A percentile compares a stretch with the other conserved stretches of the same genome.
Evolutionary conservation across 768 basidiomycete genomes (phyloP).

Genomic region (Russula brevipes): DNA sequence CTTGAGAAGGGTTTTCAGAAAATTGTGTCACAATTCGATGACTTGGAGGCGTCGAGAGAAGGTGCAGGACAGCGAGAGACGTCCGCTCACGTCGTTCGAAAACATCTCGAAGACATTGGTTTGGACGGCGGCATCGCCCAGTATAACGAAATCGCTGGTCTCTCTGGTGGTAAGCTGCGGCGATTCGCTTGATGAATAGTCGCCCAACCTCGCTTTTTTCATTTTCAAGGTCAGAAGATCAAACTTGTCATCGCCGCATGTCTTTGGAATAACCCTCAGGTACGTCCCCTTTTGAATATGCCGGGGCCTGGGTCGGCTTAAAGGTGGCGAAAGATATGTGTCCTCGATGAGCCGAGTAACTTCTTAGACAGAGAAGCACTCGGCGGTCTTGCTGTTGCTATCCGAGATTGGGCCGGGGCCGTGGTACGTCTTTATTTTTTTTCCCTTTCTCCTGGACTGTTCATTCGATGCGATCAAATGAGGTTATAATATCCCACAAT

Average conservation of each 20-base stretch:
- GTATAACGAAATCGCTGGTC: slow-evolving; percentile 92
- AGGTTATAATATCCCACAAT: slow-evolving; percentile 97
- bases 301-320: slow-evolving; percentile 16
- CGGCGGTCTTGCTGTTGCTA: slow-evolving; percentile 91
- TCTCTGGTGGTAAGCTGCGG: slow-evolving; percentile 71
- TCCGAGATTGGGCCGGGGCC: slow-evolving; percentile 91
- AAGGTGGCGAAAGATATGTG: slow-evolving; percentile 47
- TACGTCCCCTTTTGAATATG: slow-evolving; percentile 31
- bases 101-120: slow-evolving; percentile 92
- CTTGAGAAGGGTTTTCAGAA: slow-evolving; percentile 84
- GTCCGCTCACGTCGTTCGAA: slow-evolving; percentile 70
- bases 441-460: slow-evolving; percentile 22
- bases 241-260: slow-evolving; percentile 93
- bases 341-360: slow-evolving; percentile 90
- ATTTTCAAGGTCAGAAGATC: slow-evolving; percentile 78
- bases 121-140: slow-evolving; percentile 97
- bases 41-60: slow-evolving; percentile 92
- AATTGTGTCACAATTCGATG: slow-evolving; percentile 90
- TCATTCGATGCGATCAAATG: slow-evolving; percentile 24
- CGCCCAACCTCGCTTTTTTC: slow-evolving; percentile 18
- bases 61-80: slow-evolving; percentile 92
- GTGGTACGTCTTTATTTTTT: slow-evolving; percentile 47
- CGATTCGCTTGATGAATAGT: neutral
- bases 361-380: slow-evolving; percentile 96
- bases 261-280: slow-evolving; percentile 94